Base-by-base conservation (phyloP, 2,329 filamentous ascomycete genomes). In the Aspergillus japonicus region DNA sequence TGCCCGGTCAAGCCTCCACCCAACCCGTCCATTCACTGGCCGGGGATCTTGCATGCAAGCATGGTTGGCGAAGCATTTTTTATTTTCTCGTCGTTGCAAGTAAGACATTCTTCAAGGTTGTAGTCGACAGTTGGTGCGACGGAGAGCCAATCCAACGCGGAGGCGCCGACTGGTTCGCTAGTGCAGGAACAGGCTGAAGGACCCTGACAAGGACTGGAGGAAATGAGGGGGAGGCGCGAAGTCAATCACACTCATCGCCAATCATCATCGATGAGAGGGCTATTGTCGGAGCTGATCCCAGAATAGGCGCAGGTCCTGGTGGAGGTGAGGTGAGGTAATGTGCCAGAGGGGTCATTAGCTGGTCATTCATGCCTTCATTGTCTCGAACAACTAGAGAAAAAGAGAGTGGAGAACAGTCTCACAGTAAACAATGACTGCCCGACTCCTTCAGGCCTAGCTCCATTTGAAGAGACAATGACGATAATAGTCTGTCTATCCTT, bases 121-220 rank as follows among this genome's bases (percentile, higher is more conserved):
- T 35, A 42, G 23, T 56, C 39, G 53, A 26, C 23, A 24, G 23
- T 53, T 26, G 35, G 51, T 53, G 51, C n/a, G 16, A 53, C 51
- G 16, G 42, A 24, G 21, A 12, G 21, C 33, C 49, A 49, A 51
- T 42, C 60, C 57, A 55, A 62, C 57, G 49, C 39, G 6, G 39
- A 24, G 21, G 23, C 50, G 57, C 53, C 57, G 60, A 50, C 44
- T 50, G 53, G 50, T 23, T 42, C 50, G 42, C 64, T 68, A 65
- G 61, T 64, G 60, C 66, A 70, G 68, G 66, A 66, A 66, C 65
- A 48, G 33, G 21, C 16, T 44, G 19, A 42, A 47, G 21, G 47
- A 33, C 24, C 47, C 47, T 51, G 47, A 42, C 53, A 19, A 44
- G 39, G 50, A 35, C 14, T 35, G 33, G 33, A 35, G 14, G 11